phyloP scores from a whole-genome alignment of 805 yeast species.

The Priceomyces melissophilus region DNA sequence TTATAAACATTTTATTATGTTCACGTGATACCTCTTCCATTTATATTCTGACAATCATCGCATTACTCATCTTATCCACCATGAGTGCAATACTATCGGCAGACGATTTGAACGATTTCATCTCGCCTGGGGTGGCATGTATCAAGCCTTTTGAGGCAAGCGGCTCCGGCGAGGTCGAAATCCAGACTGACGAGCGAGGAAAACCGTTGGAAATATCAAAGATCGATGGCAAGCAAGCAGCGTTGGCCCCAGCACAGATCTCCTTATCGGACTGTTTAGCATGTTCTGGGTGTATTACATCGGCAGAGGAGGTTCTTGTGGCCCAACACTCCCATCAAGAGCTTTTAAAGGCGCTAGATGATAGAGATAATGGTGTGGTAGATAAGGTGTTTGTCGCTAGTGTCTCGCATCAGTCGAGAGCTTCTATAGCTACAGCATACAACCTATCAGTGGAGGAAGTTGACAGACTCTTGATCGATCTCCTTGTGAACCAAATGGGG shows the following conservation, averaged over 20 bases:
- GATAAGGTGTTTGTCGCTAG: conserved; percentile 63
- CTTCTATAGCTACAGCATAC: conserved; percentile 73
- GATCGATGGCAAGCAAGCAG: conserved; percentile 49
- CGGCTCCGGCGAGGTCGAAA: conserved; percentile 40
- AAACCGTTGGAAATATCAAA: conserved; percentile 66
- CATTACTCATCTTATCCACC: background rate
- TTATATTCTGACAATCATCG: no score
- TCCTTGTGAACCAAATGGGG: conserved; percentile 60
- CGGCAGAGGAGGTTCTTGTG: conserved; percentile 92
- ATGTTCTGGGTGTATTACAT: conserved; percentile 94
- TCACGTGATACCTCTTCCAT: no score
- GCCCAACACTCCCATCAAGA: conserved; percentile 88
- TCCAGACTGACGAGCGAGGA: conserved; percentile 57
- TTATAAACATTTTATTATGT: no score
- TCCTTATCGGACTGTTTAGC: conserved; percentile 92
- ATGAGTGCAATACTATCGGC: conserved; percentile 90
- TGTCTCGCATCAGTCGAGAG: conserved; percentile 81
- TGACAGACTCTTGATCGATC: conserved; percentile 58
- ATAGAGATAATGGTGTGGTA: conserved; percentile 14
- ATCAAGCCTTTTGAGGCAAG: conserved; percentile 62
- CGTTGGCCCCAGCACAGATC: conserved; percentile 77
- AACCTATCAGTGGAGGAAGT: conserved; percentile 48
- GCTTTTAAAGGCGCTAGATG: conserved; percentile 56
- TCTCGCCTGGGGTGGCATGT: conserved; percentile 92
- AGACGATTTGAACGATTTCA: conserved; percentile 91